Evolutionary conservation across 2,329 filamentous ascomycete genomes (phyloP).

Genomic region (Nemania diffusa): DNA sequence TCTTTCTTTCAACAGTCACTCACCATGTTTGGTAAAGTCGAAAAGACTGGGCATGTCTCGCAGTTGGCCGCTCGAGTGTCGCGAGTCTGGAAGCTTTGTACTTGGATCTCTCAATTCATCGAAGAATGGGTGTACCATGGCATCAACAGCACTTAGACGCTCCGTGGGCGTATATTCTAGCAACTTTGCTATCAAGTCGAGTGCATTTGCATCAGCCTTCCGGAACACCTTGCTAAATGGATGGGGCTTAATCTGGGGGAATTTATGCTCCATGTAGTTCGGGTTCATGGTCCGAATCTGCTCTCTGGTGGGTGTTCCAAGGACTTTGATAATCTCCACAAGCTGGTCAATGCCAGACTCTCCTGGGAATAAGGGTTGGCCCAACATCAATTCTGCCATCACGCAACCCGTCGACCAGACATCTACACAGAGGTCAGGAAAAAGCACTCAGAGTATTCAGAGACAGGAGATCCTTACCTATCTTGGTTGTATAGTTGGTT

Average conservation of each 20-base stretch:
- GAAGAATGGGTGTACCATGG: slow-evolving; percentile 99
- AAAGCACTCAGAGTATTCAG: not conserved
- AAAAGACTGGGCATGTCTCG: slow-evolving; percentile 90
- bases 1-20: slow-evolving; percentile 47
- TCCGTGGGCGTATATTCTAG: slow-evolving; percentile 98
- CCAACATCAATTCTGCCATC: slow-evolving; percentile 99
- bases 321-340: slow-evolving; percentile 98
- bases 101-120: slow-evolving; percentile 93
- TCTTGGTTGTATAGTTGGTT: slow-evolving; percentile 99
- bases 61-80: slow-evolving; percentile 81
- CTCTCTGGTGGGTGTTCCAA: slow-evolving; percentile 95
- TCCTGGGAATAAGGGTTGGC: slow-evolving; percentile 95
- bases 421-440: slow-evolving; percentile 65
- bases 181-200: slow-evolving; percentile 92
- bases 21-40: slow-evolving; percentile 94
- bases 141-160: slow-evolving; percentile 90
- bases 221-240: slow-evolving; percentile 99
- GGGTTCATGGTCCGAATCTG: slow-evolving; percentile 99
- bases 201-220: slow-evolving; percentile 91
- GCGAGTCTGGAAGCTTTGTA: slow-evolving; percentile 92
- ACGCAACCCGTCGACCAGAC: slow-evolving; percentile 99
- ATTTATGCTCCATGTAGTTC: slow-evolving; percentile 99
- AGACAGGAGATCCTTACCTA: slow-evolving; percentile 72
- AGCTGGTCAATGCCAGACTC: slow-evolving; percentile 99
- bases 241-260: slow-evolving; percentile 99